Conservation (phyloP, 768 basidiomycete genomes). For the Mycena rebaudengoi region DNA sequence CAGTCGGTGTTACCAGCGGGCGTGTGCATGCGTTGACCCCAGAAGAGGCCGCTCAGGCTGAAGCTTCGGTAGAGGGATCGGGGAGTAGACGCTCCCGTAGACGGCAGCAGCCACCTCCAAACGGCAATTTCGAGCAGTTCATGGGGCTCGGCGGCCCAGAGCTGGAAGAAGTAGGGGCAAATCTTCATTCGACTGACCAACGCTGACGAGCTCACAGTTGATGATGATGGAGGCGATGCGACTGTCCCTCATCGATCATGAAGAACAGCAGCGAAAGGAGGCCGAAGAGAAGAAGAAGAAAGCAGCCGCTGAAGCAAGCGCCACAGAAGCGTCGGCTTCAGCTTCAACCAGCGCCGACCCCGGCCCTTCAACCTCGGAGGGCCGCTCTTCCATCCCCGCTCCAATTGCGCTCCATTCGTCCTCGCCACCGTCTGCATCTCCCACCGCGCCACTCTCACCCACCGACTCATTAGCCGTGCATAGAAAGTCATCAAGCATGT, state of each 20-base stretch:
- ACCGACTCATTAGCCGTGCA: slow-evolving; percentile 34
- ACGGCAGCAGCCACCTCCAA: slow-evolving; percentile 56
- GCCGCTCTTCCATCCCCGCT: slow-evolving; percentile 30
- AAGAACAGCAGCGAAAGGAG: slow-evolving; percentile 87
- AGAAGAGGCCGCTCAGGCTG: slow-evolving; percentile 59
- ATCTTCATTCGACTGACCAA: slow-evolving; percentile 3
- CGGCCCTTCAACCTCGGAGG: slow-evolving; percentile 44
- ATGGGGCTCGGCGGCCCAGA: slow-evolving; percentile 87
- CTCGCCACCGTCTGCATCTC: slow-evolving; percentile 33
- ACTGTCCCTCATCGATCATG: slow-evolving; percentile 91
- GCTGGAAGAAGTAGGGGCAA: slow-evolving; percentile 81
- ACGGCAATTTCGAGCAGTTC: slow-evolving; percentile 70
- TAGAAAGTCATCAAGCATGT: slow-evolving; percentile 44
- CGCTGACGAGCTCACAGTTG: slow-evolving; percentile 58
- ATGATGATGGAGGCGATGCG: slow-evolving; percentile 99
- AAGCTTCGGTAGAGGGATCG: slow-evolving; percentile 48
- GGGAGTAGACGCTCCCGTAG: slow-evolving; percentile 67
- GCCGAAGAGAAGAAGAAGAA: slow-evolving; percentile 72
- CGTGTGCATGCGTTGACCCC: slow-evolving; percentile 75
- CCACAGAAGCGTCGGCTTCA: slow-evolving; percentile 33
- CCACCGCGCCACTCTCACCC: slow-evolving; percentile 31
- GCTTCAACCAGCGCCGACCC: slow-evolving; percentile 35
- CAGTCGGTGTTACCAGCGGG: slow-evolving; percentile 94
- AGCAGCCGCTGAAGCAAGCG: slow-evolving; percentile 48
- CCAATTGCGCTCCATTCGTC: slow-evolving; percentile 32